phyloP scores from a whole-genome alignment of 352 stramenopile species.

The Phytopythium vexans region DNA sequence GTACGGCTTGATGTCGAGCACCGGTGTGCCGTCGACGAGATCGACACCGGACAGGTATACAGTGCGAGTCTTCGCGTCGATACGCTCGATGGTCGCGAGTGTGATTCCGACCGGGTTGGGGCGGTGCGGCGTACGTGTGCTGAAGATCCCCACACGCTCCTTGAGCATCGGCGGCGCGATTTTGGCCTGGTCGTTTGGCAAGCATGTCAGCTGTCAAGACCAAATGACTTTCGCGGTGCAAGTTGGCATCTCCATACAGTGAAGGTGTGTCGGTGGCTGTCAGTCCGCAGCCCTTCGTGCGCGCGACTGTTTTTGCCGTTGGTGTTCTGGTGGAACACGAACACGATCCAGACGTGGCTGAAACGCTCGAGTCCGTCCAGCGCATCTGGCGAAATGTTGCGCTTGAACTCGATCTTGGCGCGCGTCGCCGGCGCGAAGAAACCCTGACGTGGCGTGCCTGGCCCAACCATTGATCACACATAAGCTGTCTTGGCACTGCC shows the following conservation, averaged over 20 bases:
- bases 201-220: background rate
- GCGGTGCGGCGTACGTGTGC: conserved; percentile 95
- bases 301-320: conserved; percentile 80
- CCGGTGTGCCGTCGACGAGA: conserved; percentile 95
- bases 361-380: conserved; percentile 72
- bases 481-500: too few species aligned
- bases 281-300: conserved; percentile 54
- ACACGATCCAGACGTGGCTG: conserved; percentile 88
- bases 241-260: conserved; percentile 9
- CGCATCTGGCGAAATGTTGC: conserved; percentile 74
- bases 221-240: background rate
- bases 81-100: conserved; percentile 83
- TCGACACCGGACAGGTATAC: conserved; percentile 89
- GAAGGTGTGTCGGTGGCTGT: conserved; percentile 78
- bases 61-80: conserved; percentile 50
- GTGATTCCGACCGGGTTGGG: conserved; percentile 95
- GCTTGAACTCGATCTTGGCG: conserved; percentile 72
- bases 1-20: conserved; percentile 99
- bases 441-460: conserved; percentile 82
- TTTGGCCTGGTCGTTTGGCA: conserved; percentile 40
- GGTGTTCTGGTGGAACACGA: conserved; percentile 89
- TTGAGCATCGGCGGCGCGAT: conserved; percentile 69
- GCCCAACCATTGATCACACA: too few species aligned
- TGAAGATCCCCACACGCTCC: conserved; percentile 91
- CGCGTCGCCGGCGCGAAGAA: conserved; percentile 69